phyloP scores from a whole-genome alignment of 495 filamentous ascomycete genomes.

The Neurospora cerealis region DNA sequence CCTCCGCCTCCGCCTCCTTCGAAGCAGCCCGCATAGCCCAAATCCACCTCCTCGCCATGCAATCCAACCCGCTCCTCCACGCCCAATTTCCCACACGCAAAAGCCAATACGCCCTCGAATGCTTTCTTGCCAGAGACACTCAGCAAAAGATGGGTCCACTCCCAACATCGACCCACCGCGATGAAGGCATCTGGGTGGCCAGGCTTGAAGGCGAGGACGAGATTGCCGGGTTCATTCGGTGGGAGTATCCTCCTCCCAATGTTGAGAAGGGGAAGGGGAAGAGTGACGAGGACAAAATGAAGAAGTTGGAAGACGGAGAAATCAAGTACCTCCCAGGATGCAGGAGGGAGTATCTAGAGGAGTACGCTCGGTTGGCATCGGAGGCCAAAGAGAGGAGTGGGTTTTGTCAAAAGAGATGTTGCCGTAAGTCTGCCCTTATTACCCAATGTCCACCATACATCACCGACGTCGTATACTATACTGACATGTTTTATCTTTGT shows the following conservation, averaged over 20 bases:
- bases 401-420: constrained; percentile 18
- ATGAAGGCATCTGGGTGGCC: background rate
- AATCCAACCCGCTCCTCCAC: constrained; percentile 28
- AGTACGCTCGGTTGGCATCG: constrained; percentile 22
- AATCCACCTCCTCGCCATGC: constrained; percentile 35
- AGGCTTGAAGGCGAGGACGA: constrained; percentile 10
- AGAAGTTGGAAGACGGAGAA: constrained; percentile 15
- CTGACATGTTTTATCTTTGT: background rate
- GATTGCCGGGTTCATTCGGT: constrained; percentile 31
- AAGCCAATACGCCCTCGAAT: constrained; percentile 13
- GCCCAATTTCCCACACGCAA: constrained; percentile 32
- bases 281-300: background rate
- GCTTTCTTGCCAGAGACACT: constrained; percentile 17
- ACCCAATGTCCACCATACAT: background rate
- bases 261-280: constrained; percentile 9
- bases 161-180: background rate
- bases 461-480: background rate
- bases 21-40: constrained; percentile 32
- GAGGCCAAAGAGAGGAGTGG: constrained; percentile 17
- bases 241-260: constrained; percentile 10
- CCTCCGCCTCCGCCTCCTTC: background rate
- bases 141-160: background rate
- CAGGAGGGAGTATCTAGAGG: constrained; percentile 19
- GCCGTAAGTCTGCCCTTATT: constrained; percentile 9
- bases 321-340: constrained; percentile 8